Evolutionary conservation across 2,329 filamentous ascomycete genomes (phyloP), one percentile per base, ranked within the genome.

Genomic region (Ophiocordyceps camponoti-leonardi): DNA sequence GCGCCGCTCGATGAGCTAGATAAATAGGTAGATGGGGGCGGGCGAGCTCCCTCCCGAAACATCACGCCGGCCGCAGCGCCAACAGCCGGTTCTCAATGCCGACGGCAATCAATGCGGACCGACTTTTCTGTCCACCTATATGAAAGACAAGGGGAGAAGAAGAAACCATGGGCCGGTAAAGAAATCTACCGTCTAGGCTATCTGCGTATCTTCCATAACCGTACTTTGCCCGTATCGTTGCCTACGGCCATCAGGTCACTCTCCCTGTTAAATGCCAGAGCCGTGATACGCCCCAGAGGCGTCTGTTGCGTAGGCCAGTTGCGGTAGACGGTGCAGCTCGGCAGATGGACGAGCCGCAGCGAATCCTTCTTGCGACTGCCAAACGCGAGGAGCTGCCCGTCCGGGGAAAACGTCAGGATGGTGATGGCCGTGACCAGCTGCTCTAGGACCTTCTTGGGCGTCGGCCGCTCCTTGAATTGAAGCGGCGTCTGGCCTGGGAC

Each of bases 281-380:
- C 71, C 2, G 85, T 84, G 52, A 96, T 79, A 48, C 86, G 73
- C 0, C 92, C 92, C 49, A 98, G 64, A 1, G 88, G 87, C 47
- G 92, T 98, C 60, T 83, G 81, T 51, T 79, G 77, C 45, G 90
- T 98, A 22, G 92, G 92, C 92, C 92, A 98, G 64, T 98, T 98
- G 56, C 81, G 79, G 71, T 92, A 98, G 19, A 96, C 86, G 1
- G 87, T 94, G 61, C 87, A 94, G 53, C 77, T 88, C 0, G 90
- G 88, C 53, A 98, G 66, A 62, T 98, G 92, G 30, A 90, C 86
- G 52, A 98, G 66, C 56, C 83, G 74, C 60, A 98, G 66, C 0
- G 88, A 86, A 64, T 95, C 87, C 59, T 82, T 82, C 72, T 94
- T 94, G 73, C 76, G 76, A 63, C 85, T 93, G 39, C 79, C 84